A percentile compares a stretch with the other conserved stretches of the same genome.
Evolutionary conservation across 768 basidiomycete genomes (phyloP).

Genomic region (Mycena vitilis): DNA sequence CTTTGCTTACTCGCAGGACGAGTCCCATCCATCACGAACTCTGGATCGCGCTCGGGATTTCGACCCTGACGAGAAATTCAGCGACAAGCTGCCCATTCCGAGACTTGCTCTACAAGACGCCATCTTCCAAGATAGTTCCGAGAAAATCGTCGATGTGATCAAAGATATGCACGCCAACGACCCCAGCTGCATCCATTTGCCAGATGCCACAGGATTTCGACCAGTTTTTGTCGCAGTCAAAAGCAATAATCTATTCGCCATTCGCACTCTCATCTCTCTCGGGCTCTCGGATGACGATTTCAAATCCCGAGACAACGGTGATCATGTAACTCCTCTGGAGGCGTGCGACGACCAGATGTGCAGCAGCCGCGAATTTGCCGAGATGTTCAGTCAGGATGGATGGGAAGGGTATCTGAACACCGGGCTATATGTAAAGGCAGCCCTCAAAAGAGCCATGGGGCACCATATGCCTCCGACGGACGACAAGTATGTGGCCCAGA

Average conservation of each 20-base stretch:
- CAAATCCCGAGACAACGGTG: slow-evolving; percentile 21
- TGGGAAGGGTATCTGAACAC: slow-evolving; percentile 17
- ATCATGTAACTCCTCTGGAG: slow-evolving; percentile 17
- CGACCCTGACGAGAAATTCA: slow-evolving; percentile 6
- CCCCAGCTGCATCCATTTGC: slow-evolving; percentile 5
- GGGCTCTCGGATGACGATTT: slow-evolving; percentile 20
- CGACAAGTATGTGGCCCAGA: slow-evolving; percentile 33
- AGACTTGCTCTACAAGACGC: slow-evolving; percentile 13
- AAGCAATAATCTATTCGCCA: slow-evolving; percentile 10
- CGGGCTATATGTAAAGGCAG: background rate
- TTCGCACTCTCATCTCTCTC: slow-evolving; percentile 12
- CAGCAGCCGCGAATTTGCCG: slow-evolving; percentile 14
- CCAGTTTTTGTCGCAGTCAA: slow-evolving; percentile 21
- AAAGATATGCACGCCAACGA: background rate
- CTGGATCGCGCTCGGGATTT: slow-evolving; percentile 5
- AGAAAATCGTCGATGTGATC: slow-evolving; percentile 9
- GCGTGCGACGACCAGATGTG: slow-evolving; percentile 14
- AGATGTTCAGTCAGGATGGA: slow-evolving; percentile 7
- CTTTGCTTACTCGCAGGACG: slow-evolving; percentile 26
- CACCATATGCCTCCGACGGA: slow-evolving; percentile 16
- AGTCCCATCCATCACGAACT: slow-evolving; percentile 20
- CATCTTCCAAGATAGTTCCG: slow-evolving; percentile 9
- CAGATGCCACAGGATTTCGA: slow-evolving; percentile 15
- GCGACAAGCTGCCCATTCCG: background rate
- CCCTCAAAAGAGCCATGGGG: slow-evolving; percentile 26